Conservation (phyloP, 1,284 basidiomycete species). For the Singerocomus rubriflavus region DNA sequence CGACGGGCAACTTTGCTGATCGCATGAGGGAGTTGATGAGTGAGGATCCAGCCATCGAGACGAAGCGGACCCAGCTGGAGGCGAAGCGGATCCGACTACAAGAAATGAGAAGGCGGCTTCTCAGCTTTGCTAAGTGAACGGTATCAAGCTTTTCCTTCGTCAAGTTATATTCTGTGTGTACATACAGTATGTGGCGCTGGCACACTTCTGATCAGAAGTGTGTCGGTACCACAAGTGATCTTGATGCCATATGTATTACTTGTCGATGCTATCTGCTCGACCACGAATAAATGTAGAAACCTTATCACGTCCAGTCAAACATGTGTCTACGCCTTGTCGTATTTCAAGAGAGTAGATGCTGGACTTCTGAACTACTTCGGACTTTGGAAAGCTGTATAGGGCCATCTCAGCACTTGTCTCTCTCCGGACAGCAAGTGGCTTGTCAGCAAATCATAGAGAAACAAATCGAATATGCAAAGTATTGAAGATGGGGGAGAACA, state of each 20-base stretch:
- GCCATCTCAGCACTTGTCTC: not conserved
- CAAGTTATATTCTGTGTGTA: not conserved
- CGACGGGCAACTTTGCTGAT: conserved; percentile 14
- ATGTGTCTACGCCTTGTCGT: too few species aligned
- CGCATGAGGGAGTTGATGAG: conserved; percentile 38
- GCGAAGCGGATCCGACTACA: conserved; percentile 27
- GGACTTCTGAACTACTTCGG: not conserved
- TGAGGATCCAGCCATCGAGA: conserved; percentile 41
- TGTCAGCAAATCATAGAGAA: not conserved
- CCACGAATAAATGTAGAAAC: too few species aligned
- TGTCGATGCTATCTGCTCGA: too few species aligned
- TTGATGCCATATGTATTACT: too few species aligned
- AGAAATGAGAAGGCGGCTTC: conserved; percentile 37
- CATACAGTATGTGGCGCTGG: too few species aligned
- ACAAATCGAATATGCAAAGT: not conserved
- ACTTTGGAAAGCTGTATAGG: not conserved
- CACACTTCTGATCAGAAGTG: too few species aligned
- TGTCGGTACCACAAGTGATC: too few species aligned
- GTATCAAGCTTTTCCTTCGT: conserved; percentile 1
- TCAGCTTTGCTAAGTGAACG: conserved; percentile 18
- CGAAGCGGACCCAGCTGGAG: conserved; percentile 32
- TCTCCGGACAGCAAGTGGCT: not conserved
- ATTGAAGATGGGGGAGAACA: not conserved
- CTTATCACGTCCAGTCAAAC: too few species aligned
- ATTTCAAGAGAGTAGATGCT: too few species aligned